Evolutionary conservation across 2,329 filamentous ascomycete species (phyloP).

Genomic region (Bipolaris cookei): DNA sequence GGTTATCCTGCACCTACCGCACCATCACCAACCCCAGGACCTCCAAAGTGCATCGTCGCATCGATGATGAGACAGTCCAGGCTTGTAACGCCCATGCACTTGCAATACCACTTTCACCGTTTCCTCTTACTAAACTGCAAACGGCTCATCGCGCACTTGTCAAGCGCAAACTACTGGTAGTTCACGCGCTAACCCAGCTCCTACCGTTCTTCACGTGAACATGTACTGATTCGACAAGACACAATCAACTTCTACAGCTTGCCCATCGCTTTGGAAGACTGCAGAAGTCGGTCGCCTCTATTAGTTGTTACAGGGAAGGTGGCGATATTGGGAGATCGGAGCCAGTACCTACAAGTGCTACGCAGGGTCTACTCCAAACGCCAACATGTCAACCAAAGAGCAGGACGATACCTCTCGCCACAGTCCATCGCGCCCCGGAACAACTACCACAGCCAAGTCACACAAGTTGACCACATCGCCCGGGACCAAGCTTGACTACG

Average conservation of each 20-base stretch:
- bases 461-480: not conserved
- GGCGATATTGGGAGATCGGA: not conserved
- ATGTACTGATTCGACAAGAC: not conserved
- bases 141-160: not conserved
- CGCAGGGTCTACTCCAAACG: not conserved
- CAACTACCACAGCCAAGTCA: not conserved
- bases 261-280: not conserved
- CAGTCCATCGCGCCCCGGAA: not conserved
- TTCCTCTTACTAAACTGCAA: not conserved
- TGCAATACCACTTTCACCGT: not conserved
- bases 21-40: not conserved
- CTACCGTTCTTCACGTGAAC: not conserved
- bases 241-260: not conserved
- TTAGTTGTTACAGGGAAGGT: not conserved
- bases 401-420: not conserved
- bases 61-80: not conserved
- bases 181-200: not conserved
- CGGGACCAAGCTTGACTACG: conserved; percentile 2
- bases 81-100: not conserved
- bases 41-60: not conserved
- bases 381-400: not conserved
- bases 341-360: not conserved
- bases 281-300: not conserved
- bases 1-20: not conserved
- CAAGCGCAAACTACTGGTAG: conserved; percentile 3